Evolutionary conservation across 2,329 filamentous ascomycete genomes (phyloP).

Genomic region (Monosporascus sp.): DNA sequence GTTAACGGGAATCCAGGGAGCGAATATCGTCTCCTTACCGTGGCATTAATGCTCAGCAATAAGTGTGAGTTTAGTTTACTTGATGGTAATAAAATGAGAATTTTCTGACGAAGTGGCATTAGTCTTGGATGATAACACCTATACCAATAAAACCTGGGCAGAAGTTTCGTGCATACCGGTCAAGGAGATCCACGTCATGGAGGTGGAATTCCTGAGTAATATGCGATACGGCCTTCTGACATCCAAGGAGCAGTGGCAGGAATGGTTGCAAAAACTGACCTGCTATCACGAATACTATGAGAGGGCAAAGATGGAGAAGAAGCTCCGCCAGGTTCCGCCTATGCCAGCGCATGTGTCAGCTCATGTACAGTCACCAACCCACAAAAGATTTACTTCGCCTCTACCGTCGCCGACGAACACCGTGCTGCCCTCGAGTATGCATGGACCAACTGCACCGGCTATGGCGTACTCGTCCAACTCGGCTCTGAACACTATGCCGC

Average conservation of each 20-base stretch:
- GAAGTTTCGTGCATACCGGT: conserved; percentile 94
- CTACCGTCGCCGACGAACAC: conserved; percentile 42
- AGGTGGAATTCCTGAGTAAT: conserved; percentile 98
- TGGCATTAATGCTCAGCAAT: conserved; percentile 95
- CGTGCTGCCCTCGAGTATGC: conserved; percentile 23
- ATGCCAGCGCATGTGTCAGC: conserved; percentile 33
- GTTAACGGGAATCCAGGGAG: conserved; percentile 91
- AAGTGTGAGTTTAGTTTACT: conserved; percentile 60
- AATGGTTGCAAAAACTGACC: conserved; percentile 78
- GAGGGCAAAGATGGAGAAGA: conserved; percentile 46
- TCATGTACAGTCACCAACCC: conserved; percentile 34
- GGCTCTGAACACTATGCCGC: conserved; percentile 20
- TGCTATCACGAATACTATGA: conserved; percentile 82
- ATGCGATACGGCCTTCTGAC: conserved; percentile 92
- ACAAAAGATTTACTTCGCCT: conserved; percentile 37
- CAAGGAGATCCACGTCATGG: conserved; percentile 96
- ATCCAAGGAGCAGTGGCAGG: conserved; percentile 78
- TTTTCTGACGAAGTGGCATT: conserved; percentile 8
- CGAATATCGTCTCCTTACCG: conserved; percentile 86
- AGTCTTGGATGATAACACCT: conserved; percentile 97
- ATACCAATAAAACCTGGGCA: conserved; percentile 99
- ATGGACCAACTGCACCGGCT: conserved; percentile 30
- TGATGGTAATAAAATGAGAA: neutral
- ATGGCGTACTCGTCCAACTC: conserved; percentile 36
- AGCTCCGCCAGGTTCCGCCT: conserved; percentile 23